These are phyloP conservation scores for Alternaria sp. DNA, from an alignment of 2,329 filamentous ascomycete genomes.

Conservation along the genomic window DNA sequence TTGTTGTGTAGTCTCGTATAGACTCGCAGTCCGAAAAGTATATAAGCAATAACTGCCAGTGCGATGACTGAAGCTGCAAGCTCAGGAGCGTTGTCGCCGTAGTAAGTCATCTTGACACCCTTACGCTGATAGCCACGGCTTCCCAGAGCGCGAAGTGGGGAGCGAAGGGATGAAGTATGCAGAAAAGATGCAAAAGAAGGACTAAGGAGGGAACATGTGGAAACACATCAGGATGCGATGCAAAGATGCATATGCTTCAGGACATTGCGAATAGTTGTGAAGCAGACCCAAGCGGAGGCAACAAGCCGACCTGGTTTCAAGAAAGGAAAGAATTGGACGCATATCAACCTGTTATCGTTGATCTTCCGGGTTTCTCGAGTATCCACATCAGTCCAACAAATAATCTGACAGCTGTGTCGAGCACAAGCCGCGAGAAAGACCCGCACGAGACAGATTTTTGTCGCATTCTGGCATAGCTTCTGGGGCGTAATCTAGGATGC, in stretches of 20 bases:
- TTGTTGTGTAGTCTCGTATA: constrained; percentile 10
- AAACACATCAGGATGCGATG: not conserved
- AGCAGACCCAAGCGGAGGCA: not conserved
- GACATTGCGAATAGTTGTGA: not conserved
- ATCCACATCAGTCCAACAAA: constrained; percentile 1
- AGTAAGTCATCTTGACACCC: constrained; percentile 7
- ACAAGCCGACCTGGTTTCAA: not conserved
- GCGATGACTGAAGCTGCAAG: constrained; percentile 10
- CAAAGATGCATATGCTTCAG: not conserved
- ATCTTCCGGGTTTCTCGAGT: constrained; percentile 3
- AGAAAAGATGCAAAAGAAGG: not conserved
- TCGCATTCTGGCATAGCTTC: constrained; percentile 2
- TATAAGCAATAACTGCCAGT: constrained; percentile 4
- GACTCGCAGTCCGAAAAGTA: constrained; percentile 8
- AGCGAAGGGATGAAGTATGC: not conserved
- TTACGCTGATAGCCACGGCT: not conserved
- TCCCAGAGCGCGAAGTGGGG: not conserved
- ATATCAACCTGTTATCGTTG: constrained; percentile 2
- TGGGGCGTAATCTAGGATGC: constrained; percentile 3
- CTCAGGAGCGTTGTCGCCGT: constrained; percentile 7
- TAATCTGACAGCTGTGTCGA: constrained; percentile 4
- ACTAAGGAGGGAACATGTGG: not conserved
- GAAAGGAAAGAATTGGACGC: constrained; percentile 3
- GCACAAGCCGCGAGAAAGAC: not conserved
- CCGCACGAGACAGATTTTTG: constrained; percentile 6